These are phyloP conservation scores for Echinosphaeria canescens DNA, from an alignment of 2,329 filamentous ascomycete genomes.

Conservation along the genomic window DNA sequence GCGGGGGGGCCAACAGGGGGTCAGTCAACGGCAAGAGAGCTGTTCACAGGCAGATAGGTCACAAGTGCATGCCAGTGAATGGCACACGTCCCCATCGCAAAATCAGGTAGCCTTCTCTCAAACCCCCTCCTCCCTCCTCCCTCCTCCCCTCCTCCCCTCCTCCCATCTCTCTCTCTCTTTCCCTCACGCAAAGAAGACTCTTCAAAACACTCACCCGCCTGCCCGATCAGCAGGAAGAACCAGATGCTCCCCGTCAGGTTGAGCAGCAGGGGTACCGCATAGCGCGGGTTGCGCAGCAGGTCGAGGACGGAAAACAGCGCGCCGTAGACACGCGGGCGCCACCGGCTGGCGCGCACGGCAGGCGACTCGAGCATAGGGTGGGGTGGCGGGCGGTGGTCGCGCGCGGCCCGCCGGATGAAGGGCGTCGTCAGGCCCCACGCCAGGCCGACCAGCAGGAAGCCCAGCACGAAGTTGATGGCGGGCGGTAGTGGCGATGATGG, in stretches of 20 bases:
- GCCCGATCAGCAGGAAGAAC: slow-evolving; percentile 89
- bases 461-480: slow-evolving; percentile 63
- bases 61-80: too few relatives aligned
- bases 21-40: too few relatives aligned
- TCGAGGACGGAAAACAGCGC: slow-evolving; percentile 59
- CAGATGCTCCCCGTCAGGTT: slow-evolving; percentile 88
- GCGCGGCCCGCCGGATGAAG: slow-evolving; percentile 76
- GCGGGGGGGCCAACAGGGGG: too few relatives aligned
- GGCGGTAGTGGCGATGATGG: slow-evolving; percentile 15
- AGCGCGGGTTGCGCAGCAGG: slow-evolving; percentile 58
- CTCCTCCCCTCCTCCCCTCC: neutral
- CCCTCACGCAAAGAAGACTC: too few relatives aligned
- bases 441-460: slow-evolving; percentile 76
- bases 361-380: slow-evolving; percentile 30
- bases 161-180: too few relatives aligned
- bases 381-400: slow-evolving; percentile 43
- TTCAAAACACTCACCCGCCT: slow-evolving; percentile 59
- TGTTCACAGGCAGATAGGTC: too few relatives aligned
- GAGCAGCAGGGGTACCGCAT: slow-evolving; percentile 64
- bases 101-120: too few relatives aligned
- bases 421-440: slow-evolving; percentile 87
- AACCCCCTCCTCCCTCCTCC: neutral
- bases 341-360: slow-evolving; percentile 30
- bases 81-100: too few relatives aligned
- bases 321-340: slow-evolving; percentile 38